Evolutionary conservation across 495 filamentous ascomycete species (phyloP).

Genomic region (Lasiosphaeria ovina): DNA sequence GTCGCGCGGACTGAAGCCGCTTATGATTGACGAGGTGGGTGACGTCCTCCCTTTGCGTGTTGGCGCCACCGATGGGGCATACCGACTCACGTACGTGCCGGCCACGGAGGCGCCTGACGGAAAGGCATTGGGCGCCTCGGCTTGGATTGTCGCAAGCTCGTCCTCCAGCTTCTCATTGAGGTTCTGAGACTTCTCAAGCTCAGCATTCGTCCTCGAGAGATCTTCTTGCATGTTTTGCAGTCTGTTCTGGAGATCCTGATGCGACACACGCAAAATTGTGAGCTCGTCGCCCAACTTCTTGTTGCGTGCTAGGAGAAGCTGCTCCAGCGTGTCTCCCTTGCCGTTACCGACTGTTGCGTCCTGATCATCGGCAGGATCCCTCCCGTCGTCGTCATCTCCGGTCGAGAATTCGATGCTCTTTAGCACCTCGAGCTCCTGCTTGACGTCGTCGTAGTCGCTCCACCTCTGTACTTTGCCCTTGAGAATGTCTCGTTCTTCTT

Average conservation of each 20-base stretch:
- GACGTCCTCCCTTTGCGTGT: constrained; percentile 67
- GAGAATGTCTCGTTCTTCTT: constrained; percentile 67
- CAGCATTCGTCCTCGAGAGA: constrained; percentile 76
- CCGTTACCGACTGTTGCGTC: constrained; percentile 54
- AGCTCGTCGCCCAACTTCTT: constrained; percentile 94
- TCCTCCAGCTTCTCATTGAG: constrained; percentile 89
- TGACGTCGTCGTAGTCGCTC: constrained; percentile 94
- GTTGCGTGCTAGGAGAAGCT: constrained; percentile 86
- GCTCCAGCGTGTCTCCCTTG: constrained; percentile 82
- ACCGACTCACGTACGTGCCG: constrained; percentile 83
- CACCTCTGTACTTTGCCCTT: constrained; percentile 80
- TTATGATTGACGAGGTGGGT: constrained; percentile 96
- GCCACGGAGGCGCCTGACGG: constrained; percentile 87
- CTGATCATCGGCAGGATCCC: constrained; percentile 33
- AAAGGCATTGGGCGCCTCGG: constrained; percentile 77
- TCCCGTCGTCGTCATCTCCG: constrained; percentile 74
- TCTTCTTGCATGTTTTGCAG: constrained; percentile 80
- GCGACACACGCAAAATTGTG: constrained; percentile 87
- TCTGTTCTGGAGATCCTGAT: constrained; percentile 82
- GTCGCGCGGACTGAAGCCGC: constrained; percentile 79
- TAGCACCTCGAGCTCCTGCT: constrained; percentile 90
- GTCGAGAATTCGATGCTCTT: constrained; percentile 97
- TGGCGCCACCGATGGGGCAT: constrained; percentile 70
- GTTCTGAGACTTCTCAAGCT: constrained; percentile 79
- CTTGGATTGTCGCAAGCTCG: constrained; percentile 82